phyloP scores from a whole-genome alignment of 2,329 filamentous ascomycete genomes.

The Penicillium glabrum region DNA sequence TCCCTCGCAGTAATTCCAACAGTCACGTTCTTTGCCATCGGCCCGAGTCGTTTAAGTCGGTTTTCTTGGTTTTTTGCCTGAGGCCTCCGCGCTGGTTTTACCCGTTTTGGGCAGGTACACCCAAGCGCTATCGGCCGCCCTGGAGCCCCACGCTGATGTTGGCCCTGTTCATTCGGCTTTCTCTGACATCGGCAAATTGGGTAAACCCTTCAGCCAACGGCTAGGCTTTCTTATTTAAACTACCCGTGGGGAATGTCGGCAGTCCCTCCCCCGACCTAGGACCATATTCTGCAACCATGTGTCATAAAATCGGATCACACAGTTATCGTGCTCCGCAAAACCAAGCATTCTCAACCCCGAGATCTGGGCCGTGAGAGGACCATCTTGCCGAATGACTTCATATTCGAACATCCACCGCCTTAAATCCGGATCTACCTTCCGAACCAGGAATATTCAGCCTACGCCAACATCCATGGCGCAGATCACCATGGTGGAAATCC shows the following conservation, averaged over 20 bases:
- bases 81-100: background rate
- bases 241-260: background rate
- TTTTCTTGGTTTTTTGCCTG: background rate
- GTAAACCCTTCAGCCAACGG: background rate
- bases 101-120: constrained; percentile 22
- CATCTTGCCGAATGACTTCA: constrained; percentile 9
- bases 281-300: background rate
- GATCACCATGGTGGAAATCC: background rate
- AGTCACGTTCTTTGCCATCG: background rate
- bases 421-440: constrained; percentile 19
- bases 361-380: constrained; percentile 4
- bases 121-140: constrained; percentile 8
- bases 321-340: background rate
- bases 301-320: constrained; percentile 10
- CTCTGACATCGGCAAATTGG: background rate
- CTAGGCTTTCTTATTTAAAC: background rate
- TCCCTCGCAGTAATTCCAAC: constrained; percentile 11
- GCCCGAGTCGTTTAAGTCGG: background rate
- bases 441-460: constrained; percentile 13
- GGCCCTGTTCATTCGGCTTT: background rate
- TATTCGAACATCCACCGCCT: background rate
- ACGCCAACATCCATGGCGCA: constrained; percentile 6
- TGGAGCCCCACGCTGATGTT: background rate
- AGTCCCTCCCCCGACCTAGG: background rate
- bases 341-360: background rate